Evolutionary conservation across 2,329 filamentous ascomycete genomes (phyloP).

Genomic region (Cytospora chrysosperma): DNA sequence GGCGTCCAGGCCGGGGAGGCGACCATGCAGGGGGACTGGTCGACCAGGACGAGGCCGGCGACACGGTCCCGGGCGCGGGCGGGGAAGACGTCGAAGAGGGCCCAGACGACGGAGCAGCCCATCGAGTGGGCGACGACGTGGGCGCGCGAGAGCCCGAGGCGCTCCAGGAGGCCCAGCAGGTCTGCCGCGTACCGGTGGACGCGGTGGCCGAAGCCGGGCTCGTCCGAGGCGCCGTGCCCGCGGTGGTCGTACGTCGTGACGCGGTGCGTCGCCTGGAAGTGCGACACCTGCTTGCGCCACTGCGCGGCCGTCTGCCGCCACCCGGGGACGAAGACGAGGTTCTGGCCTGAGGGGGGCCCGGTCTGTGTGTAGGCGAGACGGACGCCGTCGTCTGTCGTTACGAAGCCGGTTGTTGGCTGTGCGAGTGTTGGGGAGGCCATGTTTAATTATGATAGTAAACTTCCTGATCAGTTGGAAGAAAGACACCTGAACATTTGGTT

Average conservation of each 20-base stretch:
- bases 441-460: no score
- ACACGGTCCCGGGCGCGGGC: constrained; percentile 28
- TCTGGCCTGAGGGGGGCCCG: constrained; percentile 28
- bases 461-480: no score
- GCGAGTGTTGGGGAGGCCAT: neutral
- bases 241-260: constrained; percentile 36
- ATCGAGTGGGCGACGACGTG: constrained; percentile 38
- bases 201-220: constrained; percentile 33
- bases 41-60: constrained; percentile 32
- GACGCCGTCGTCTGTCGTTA: constrained; percentile 30
- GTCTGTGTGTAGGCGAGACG: constrained; percentile 32
- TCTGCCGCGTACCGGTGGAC: constrained; percentile 33
- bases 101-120: constrained; percentile 35
- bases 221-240: constrained; percentile 37
- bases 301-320: constrained; percentile 35
- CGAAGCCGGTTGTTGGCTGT: neutral
- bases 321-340: constrained; percentile 34
- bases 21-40: constrained; percentile 31
- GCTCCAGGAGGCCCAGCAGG: constrained; percentile 30
- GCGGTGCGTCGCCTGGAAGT: constrained; percentile 32
- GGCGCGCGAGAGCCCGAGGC: constrained; percentile 33
- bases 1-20: constrained; percentile 32
- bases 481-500: no score
- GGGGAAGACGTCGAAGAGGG: constrained; percentile 34
- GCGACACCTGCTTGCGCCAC: constrained; percentile 33